A percentile compares a stretch with the other conserved stretches of the same genome.
Conservation (phyloP, 305 asterid species). For the Fraxinus latifolia region DNA sequence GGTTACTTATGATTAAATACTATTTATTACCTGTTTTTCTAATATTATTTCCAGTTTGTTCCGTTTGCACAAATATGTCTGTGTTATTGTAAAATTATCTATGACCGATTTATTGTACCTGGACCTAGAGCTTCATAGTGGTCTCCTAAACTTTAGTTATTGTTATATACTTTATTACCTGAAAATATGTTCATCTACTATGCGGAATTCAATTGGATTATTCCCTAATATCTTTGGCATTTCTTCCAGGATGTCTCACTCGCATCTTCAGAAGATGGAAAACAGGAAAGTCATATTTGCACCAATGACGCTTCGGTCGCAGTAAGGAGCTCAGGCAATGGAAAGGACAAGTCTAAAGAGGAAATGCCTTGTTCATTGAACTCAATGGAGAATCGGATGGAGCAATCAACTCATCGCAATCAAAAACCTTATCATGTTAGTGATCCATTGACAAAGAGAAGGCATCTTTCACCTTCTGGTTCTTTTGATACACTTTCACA, state of each 20-base stretch:
- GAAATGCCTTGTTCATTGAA: slow-evolving; percentile 21
- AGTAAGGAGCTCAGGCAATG: slow-evolving; percentile 24
- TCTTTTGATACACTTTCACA: slow-evolving; percentile 22
- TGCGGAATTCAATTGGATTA: not conserved
- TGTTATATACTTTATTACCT: not conserved
- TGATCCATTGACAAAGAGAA: slow-evolving; percentile 25
- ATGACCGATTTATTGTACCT: not conserved
- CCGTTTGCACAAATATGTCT: not conserved
- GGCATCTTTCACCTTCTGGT: slow-evolving; percentile 20
- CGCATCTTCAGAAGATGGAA: slow-evolving; percentile 34
- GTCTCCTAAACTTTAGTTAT: not conserved
- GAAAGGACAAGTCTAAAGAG: slow-evolving; percentile 25
- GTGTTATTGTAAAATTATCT: not conserved
- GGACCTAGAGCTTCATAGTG: not conserved
- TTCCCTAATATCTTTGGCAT: slow-evolving; percentile 7
- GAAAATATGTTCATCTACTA: not conserved
- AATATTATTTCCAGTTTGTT: not conserved
- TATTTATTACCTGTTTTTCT: not conserved
- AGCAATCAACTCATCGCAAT: slow-evolving; percentile 20
- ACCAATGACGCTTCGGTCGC: slow-evolving; percentile 21
- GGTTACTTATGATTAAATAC: not conserved
- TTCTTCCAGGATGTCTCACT: slow-evolving; percentile 43
- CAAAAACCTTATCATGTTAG: slow-evolving; percentile 27
- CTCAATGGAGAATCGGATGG: slow-evolving; percentile 30
- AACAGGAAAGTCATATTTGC: slow-evolving; percentile 21